Base-by-base conservation (phyloP, 495 filamentous ascomycete species). In the Aspergillus cristatus region DNA sequence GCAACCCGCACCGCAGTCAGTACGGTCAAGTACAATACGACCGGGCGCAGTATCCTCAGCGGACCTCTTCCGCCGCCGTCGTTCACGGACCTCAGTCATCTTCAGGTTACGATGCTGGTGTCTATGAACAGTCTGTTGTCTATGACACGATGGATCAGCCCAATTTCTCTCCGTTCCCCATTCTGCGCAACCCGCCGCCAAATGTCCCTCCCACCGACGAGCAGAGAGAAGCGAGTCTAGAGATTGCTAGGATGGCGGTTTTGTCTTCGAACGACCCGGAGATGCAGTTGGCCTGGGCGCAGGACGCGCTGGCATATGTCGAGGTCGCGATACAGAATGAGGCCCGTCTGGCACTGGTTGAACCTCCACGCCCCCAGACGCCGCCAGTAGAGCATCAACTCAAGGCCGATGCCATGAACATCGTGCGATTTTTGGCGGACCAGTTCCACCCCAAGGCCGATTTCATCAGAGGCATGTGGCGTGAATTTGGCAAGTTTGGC, bases 401-500 rank as follows among this genome's bases (percentile, higher is more conserved):
- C 41, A 78, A 81, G 28, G 63, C 80, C 15, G 91, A 98, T 60
- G 91, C 93, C 10, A 74, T 96, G 58, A 95, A 85, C 50, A 86
- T 98, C 41, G 81, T 95, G 34, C 72, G 70, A 39, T 95, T 96
- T 55, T 68, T 98, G 18, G 82, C 90, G 15, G 82, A 85, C 26
- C 91, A 98, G 60, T 77, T 79, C 43, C 91, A 98, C 49, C 91
- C 91, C 33, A 88, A 90, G 53, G 91, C 93, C 4, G 81, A 88
- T 46, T 97, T 96, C 54, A 86, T 98, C 68, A 80, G 79, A 56
- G 86, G 85, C 38, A 96, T 91, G 74, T 97, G 91, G 93, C 70
- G 94, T 22, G 91, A 98, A 58, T 97, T 97, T 65, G 91, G 91
- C 41, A 95, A 96, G 58, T 97, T 95, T 58, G 86, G 84, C 14